These are phyloP conservation scores for Chaetomium fimeti DNA, from an alignment of 495 filamentous ascomycete genomes.

Conservation along the genomic window DNA sequence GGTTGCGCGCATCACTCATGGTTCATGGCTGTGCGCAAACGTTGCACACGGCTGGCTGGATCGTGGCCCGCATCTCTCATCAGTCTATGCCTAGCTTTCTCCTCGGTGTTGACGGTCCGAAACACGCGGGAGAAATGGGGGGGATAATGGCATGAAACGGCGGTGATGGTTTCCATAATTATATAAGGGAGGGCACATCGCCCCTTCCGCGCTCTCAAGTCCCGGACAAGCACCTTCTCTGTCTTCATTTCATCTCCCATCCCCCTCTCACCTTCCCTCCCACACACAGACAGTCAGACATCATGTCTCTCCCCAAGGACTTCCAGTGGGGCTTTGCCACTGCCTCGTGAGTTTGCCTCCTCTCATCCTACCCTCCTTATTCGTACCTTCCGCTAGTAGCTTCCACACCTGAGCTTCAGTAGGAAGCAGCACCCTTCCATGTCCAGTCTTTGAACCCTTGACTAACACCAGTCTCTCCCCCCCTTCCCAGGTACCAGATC, in stretches of 20 bases:
- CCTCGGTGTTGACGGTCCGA: conserved; percentile 52
- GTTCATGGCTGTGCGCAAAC: background rate
- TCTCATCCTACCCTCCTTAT: background rate
- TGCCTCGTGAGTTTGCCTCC: conserved; percentile 56
- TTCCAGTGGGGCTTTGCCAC: conserved; percentile 85
- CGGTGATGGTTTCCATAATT: conserved; percentile 16
- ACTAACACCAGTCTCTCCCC: background rate
- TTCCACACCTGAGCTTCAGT: no score
- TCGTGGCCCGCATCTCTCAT: conserved; percentile 27
- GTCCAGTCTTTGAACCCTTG: background rate
- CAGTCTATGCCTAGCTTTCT: conserved; percentile 40
- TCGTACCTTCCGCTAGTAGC: no score
- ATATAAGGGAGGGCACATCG: conserved; percentile 30
- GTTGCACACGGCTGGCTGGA: conserved; percentile 3
- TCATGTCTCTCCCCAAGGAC: conserved; percentile 63
- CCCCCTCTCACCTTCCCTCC: background rate
- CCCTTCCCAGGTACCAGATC: conserved; percentile 63
- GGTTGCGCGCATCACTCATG: background rate
- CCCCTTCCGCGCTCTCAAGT: background rate
- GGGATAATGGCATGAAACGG: conserved; percentile 34
- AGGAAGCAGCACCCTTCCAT: no score
- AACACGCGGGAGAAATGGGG: conserved; percentile 44
- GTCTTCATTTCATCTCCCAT: background rate
- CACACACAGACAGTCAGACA: conserved; percentile 19
- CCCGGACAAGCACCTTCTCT: conserved; percentile 1